Base-by-base conservation (phyloP, 1,139 yeast species). In the Yamadazyma jaroonii region DNA sequence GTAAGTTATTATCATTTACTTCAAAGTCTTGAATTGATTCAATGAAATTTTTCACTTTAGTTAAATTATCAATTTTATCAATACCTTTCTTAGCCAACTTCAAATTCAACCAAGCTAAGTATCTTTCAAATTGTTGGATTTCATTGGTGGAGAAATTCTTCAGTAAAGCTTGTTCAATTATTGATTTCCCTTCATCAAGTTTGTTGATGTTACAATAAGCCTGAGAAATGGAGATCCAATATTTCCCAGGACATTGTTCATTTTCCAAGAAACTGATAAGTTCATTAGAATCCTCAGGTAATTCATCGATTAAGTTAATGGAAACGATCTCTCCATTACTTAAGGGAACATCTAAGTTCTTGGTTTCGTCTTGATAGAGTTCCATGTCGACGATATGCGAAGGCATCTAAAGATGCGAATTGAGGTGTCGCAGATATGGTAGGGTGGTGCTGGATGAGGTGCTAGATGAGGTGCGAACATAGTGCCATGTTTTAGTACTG, bases 281-380 rank as follows among this genome's bases (percentile, higher is more conserved):
- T 54, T 92, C 97, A 37, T 79, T 74, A 5, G 96, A 85, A 56
- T 89, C 96, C 15, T 86, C 96, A 1, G 96, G 95, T 43, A 90
- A 68, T 55, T 90, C 97, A 32, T 77, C 77, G 31, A 69, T 66
- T 42, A 72, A 73, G 60, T 79, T 85, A 46, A 85, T 78, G 40
- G 80, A 73, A 43, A 84, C 92, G 47, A 84, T 78, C 58, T 84
- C 88, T 37, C 83, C 86, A 46, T 74, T 81, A 48, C 75, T 73
- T 54, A 84, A 64, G 11, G 89, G 90, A 48, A 85, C 80, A 57
- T 82, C 89, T 45, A 81, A 59, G 35, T 59, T 62, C 21, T 17
- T 17, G 20, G 6, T 17, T 17, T 17, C 20, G 20, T 17, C 20
- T 17, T 17, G 20, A 17, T 17, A 17, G 12, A 25, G 13, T 17